Percentiles rank a stretch among this genome's conserved stretches.
Conservation (phyloP, 2,329 filamentous ascomycete genomes). For the Tricladium varicosporioides region DNA sequence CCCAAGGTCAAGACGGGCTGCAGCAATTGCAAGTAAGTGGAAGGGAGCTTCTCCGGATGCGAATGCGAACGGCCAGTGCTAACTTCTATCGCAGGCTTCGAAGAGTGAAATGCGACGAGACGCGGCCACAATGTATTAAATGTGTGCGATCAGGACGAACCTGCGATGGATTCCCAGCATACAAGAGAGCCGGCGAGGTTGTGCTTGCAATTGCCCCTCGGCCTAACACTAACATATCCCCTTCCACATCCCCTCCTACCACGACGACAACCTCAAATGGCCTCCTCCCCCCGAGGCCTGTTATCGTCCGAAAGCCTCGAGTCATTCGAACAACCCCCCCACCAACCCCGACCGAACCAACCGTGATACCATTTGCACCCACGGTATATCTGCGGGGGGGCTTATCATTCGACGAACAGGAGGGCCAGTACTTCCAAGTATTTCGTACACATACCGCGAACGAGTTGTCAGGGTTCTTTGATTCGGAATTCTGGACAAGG, state of each 20-base stretch:
- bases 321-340: constrained; percentile 6
- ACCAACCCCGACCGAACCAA: constrained; percentile 4
- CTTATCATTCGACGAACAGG: constrained; percentile 49
- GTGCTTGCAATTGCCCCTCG: constrained; percentile 26
- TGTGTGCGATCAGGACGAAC: constrained; percentile 56
- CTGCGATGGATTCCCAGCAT: constrained; percentile 57
- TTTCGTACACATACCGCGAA: constrained; percentile 60
- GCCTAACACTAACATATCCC: constrained; percentile 8
- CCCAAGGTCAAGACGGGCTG: constrained; percentile 65
- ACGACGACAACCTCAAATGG: background rate
- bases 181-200: constrained; percentile 21
- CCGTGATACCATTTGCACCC: constrained; percentile 12
- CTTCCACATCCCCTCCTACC: constrained; percentile 4
- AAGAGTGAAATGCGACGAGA: constrained; percentile 66
- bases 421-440: constrained; percentile 60
- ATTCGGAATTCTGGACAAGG: constrained; percentile 63
- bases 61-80: constrained; percentile 11
- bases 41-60: constrained; percentile 16
- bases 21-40: constrained; percentile 63
- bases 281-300: background rate
- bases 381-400: constrained; percentile 16
- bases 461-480: constrained; percentile 66
- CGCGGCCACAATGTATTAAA: constrained; percentile 57
- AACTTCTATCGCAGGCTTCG: constrained; percentile 46
- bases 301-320: constrained; percentile 1